These are phyloP conservation scores for Lactifluus echinatus DNA, from an alignment of 768 basidiomycete genomes.

Conservation along the genomic window DNA sequence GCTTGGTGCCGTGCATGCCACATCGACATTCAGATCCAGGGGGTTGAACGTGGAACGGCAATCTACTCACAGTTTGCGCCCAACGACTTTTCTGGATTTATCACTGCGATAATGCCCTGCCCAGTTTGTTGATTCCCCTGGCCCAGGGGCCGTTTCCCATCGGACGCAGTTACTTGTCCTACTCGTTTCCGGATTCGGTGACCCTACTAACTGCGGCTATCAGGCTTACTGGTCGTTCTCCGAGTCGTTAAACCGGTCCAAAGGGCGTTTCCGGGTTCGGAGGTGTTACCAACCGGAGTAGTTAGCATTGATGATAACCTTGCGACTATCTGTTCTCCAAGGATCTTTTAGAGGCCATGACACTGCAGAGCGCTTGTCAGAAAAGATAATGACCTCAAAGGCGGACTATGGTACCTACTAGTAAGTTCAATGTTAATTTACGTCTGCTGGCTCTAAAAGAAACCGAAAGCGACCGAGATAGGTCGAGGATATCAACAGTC, in stretches of 20 bases:
- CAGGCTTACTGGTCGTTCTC: neutral
- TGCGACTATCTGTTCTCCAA: neutral
- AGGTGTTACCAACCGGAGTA: neutral
- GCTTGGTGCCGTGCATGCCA: too few relatives aligned
- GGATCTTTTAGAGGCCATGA: neutral
- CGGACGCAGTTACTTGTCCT: neutral
- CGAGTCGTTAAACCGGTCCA: neutral
- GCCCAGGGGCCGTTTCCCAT: neutral
- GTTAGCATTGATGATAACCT: neutral
- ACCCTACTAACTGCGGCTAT: neutral
- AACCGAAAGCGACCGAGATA: too few relatives aligned
- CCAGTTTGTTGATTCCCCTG: neutral
- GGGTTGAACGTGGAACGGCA: too few relatives aligned
- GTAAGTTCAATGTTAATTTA: too few relatives aligned
- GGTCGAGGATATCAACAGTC: too few relatives aligned
- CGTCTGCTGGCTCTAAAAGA: too few relatives aligned
- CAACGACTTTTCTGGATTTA: too few relatives aligned
- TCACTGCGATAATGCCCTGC: too few relatives aligned
- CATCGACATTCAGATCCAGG: too few relatives aligned
- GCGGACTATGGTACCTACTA: too few relatives aligned
- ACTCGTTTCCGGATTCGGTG: neutral
- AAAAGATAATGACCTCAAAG: neutral
- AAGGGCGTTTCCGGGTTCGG: neutral
- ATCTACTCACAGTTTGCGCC: too few relatives aligned
- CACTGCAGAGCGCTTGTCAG: neutral